Conservation (phyloP, 352 stramenopile species). For the Phytopythium vexans region DNA sequence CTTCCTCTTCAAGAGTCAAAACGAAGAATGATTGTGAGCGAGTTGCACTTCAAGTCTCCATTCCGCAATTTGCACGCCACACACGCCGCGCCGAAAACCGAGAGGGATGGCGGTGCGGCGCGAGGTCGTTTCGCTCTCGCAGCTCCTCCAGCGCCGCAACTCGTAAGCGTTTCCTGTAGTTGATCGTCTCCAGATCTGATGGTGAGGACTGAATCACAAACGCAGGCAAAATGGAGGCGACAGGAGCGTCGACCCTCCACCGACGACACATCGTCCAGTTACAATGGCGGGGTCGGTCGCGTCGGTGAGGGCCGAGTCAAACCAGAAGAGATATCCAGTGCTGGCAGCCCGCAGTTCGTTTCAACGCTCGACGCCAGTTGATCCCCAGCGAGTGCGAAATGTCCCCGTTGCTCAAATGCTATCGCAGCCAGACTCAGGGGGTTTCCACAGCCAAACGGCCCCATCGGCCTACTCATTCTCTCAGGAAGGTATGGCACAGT, state of each 20-base stretch:
- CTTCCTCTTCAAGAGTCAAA: neutral
- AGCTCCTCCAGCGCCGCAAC: conserved; percentile 56
- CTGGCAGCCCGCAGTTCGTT: neutral
- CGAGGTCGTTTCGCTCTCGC: conserved; percentile 71
- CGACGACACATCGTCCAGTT: too few relatives aligned
- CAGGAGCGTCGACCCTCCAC: too few relatives aligned
- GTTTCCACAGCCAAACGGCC: conserved; percentile 11
- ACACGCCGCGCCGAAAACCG: neutral
- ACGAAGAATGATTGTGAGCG: conserved; percentile 1
- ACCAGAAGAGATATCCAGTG: neutral
- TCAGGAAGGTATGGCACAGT: conserved; percentile 27
- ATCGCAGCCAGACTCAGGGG: neutral
- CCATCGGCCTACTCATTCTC: conserved; percentile 8
- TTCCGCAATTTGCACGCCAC: conserved; percentile 1
- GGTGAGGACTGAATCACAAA: neutral
- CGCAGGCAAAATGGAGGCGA: neutral
- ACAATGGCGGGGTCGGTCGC: too few relatives aligned
- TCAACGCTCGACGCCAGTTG: neutral
- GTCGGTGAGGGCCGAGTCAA: too few relatives aligned
- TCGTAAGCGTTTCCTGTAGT: conserved; percentile 12
- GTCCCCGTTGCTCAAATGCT: neutral
- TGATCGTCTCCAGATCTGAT: neutral
- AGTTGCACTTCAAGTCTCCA: conserved; percentile 6
- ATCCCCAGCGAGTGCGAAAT: neutral
- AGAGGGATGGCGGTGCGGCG: conserved; percentile 51